These are phyloP conservation scores for Phanerochaete carnosa DNA, from an alignment of 768 basidiomycete species.

Conservation along the genomic window DNA sequence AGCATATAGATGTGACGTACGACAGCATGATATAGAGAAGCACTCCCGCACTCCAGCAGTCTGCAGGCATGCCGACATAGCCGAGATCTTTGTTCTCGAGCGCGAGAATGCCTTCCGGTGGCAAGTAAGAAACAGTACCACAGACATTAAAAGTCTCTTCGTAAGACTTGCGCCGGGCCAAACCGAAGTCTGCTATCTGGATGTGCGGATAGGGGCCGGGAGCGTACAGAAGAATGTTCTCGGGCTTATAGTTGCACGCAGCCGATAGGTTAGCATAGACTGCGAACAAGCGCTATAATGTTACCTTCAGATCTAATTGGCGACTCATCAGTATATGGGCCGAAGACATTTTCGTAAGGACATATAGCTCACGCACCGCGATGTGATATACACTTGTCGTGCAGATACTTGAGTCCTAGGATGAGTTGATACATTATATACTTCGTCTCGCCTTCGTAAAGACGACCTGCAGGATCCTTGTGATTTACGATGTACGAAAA, in stretches of 20 bases:
- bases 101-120: constrained; percentile 81
- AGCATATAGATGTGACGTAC: constrained; percentile 41
- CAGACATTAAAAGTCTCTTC: constrained; percentile 85
- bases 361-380: constrained; percentile 71
- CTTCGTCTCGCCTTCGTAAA: constrained; percentile 80
- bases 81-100: constrained; percentile 71
- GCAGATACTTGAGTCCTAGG: constrained; percentile 68
- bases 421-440: constrained; percentile 81
- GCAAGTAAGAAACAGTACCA: constrained; percentile 84
- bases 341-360: not conserved
- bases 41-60: constrained; percentile 87
- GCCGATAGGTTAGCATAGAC: not conserved
- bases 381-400: constrained; percentile 72
- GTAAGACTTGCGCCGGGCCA: constrained; percentile 73
- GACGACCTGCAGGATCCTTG: constrained; percentile 41
- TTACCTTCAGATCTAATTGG: constrained; percentile 64
- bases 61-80: constrained; percentile 80
- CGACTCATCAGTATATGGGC: not conserved
- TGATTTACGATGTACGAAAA: constrained; percentile 78
- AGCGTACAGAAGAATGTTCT: constrained; percentile 74
- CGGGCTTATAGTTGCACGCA: constrained; percentile 45
- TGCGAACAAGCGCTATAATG: not conserved
- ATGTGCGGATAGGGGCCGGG: constrained; percentile 87
- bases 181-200: constrained; percentile 83
- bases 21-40: constrained; percentile 81